Conservation (phyloP, 148 eudicot genomes). For the Rhododendron simsii region DNA sequence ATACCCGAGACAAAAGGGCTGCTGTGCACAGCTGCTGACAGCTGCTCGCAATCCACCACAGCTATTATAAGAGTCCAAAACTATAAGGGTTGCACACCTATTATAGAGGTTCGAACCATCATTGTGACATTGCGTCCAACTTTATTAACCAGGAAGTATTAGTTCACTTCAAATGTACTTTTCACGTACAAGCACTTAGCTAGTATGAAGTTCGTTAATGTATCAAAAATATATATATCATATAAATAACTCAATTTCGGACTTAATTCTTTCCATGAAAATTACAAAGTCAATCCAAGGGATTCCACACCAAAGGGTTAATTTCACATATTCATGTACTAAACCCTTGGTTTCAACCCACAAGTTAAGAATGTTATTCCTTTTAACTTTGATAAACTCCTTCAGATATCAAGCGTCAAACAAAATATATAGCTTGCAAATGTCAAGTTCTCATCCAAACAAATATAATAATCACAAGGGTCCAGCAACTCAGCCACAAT, state of each 20-base stretch:
- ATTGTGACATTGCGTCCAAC: neutral
- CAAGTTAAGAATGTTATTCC: neutral
- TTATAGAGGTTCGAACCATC: neutral
- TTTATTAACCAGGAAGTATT: too few relatives aligned
- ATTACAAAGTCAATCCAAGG: neutral
- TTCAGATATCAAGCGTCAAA: neutral
- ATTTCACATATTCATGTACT: neutral
- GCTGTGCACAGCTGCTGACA: too few relatives aligned
- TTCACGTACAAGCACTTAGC: neutral
- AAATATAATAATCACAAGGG: neutral
- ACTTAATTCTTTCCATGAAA: neutral
- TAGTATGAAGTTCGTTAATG: neutral
- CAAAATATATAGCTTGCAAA: neutral
- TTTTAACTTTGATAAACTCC: neutral
- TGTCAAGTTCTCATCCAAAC: neutral
- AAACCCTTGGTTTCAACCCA: neutral
- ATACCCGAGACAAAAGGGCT: too few relatives aligned
- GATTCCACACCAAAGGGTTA: neutral
- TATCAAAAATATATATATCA: neutral
- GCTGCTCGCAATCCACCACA: too few relatives aligned
- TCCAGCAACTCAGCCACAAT: neutral
- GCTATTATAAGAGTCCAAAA: too few relatives aligned
- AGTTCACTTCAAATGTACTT: neutral
- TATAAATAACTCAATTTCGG: neutral
- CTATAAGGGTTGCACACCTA: neutral